Base-by-base conservation (phyloP, 305 asterid species). In the Petunia hybrid region DNA sequence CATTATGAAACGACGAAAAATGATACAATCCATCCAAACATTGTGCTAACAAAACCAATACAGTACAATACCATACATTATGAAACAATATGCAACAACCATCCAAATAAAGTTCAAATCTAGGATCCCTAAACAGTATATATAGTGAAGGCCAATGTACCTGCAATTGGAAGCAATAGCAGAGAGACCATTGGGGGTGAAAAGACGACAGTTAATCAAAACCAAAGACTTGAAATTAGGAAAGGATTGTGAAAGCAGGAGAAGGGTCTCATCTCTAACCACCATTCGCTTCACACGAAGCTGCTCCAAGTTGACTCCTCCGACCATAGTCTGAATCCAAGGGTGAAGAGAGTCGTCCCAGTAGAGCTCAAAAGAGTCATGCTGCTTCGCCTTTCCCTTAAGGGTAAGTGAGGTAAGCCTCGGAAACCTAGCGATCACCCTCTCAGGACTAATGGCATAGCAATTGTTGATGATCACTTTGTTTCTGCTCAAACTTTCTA, bases 221-320 rank as follows among this genome's bases (percentile, higher is more conserved):
- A 89, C 82, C 48, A 88, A 83, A 76, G 80, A 87, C 80, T 85
- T 87, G 82, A 89, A 89, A 57, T 80, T 22, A 3, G 86, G 78
- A 74, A 87, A 89, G 0, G 89, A 84, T 36, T 81, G 80, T 5
- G 91, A 89, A 65, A 89, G 78, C 69, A 86, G 79, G 81, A 83
- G 84, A 80, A 89, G 74, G 82, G 84, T 87, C 71, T 87, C 87
- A 79, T 87, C 87, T 64, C 36, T 80, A 1, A 89, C 78, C 36
- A 76, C 79, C 92, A 89, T 89, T 60, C 92, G 84, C 85, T 87
- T 89, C 16, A 89, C 83, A 75, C 85, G 81, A 68, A 87, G 45
- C 86, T 89, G 88, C 84, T 89, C 92, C 16, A 89, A 78, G 68
- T 79, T 82, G 4, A 85, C 88, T 80, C 85, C 78, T 16, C 68